phyloP scores from a whole-genome alignment of 768 basidiomycete species.

The Mycena latifolia region DNA sequence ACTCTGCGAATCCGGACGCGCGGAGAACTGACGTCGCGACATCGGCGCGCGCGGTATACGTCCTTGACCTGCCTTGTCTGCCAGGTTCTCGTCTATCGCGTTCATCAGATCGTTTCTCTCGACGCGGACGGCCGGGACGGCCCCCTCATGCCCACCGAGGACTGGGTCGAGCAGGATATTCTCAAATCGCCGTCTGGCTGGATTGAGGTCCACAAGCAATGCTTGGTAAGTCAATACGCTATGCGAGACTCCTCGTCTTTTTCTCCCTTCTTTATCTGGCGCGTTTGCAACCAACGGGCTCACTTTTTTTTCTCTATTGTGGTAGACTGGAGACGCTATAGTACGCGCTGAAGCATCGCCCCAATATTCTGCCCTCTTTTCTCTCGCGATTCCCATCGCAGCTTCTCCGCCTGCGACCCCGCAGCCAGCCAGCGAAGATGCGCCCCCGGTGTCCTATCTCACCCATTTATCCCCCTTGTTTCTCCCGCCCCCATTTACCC shows the following conservation, averaged over 20 bases:
- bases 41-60: conserved; percentile 69
- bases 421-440: conserved; percentile 39
- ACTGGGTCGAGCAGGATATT: conserved; percentile 82
- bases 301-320: conserved; percentile 32
- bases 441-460: conserved; percentile 54
- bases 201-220: conserved; percentile 77
- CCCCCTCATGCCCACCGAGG: conserved; percentile 75
- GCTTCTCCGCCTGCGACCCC: conserved; percentile 43
- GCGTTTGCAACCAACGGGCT: no score
- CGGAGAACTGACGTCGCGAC: conserved; percentile 55
- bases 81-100: conserved; percentile 74
- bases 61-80: conserved; percentile 80
- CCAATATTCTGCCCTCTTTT: conserved; percentile 60
- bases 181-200: conserved; percentile 78
- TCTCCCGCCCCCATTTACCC: conserved; percentile 81
- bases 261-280: background rate
- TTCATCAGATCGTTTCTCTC: conserved; percentile 67
- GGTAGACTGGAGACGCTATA: conserved; percentile 55
- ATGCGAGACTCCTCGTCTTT: background rate
- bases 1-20: conserved; percentile 74
- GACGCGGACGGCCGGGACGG: conserved; percentile 74
- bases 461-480: conserved; percentile 71
- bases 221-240: conserved; percentile 68
- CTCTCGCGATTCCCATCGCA: conserved; percentile 56
- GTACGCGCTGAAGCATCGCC: conserved; percentile 52